A percentile compares a stretch with the other conserved stretches of the same genome.
Evolutionary conservation across 83 land plant genomes (phyloP).

Genomic region (Isoetes engelmannii): DNA sequence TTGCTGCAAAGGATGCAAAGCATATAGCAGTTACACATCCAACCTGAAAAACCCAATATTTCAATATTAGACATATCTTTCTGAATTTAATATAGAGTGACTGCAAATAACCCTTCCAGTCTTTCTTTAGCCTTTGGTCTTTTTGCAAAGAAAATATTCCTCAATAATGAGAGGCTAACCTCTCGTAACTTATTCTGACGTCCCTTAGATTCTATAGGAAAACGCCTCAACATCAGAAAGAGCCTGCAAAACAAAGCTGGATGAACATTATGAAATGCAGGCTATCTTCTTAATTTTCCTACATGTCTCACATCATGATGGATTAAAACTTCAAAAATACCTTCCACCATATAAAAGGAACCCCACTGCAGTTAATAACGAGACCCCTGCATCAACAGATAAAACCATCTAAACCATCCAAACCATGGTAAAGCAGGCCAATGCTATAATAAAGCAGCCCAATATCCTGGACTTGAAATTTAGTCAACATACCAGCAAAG

Average conservation of each 20-base stretch:
- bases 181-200: conserved; percentile 14
- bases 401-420: neutral
- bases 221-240: conserved; percentile 9
- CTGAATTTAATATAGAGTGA: neutral
- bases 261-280: neutral
- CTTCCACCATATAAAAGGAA: conserved; percentile 14
- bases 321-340: neutral
- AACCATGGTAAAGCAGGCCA: neutral
- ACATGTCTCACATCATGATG: too few relatives aligned
- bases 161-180: neutral
- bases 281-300: neutral
- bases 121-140: neutral
- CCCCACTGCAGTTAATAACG: conserved; percentile 5
- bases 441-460: neutral
- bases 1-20: conserved; percentile 3
- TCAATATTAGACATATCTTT: neutral
- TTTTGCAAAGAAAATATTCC: neutral
- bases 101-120: neutral
- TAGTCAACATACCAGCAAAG: conserved; percentile 9
- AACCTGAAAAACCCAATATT: neutral
- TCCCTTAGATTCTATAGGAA: conserved; percentile 12
- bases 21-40: conserved; percentile 5
- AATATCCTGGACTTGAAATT: neutral
- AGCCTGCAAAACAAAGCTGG: neutral
- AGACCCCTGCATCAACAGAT: neutral